These are phyloP conservation scores for Nyctanthes arbortristis DNA, from an alignment of 257 asterid species.

Conservation along the genomic window DNA sequence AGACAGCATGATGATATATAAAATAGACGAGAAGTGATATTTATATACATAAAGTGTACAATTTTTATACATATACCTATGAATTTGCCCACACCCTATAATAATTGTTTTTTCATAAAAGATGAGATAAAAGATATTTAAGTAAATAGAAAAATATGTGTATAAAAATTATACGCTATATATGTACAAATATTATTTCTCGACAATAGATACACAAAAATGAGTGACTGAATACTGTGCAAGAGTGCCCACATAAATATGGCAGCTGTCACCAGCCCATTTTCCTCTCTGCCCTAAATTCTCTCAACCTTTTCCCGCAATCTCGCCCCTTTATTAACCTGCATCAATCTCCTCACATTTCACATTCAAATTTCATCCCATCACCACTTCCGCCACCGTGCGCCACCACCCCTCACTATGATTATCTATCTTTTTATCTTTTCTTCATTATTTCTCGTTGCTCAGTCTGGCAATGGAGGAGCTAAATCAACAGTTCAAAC, in stretches of 20 bases:
- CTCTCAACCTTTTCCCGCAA: no score
- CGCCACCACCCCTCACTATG: constrained; percentile 8
- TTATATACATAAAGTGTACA: no score
- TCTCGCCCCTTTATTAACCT: constrained; percentile 3
- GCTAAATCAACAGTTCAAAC: constrained; percentile 5
- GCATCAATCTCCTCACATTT: not conserved
- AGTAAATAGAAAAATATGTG: no score
- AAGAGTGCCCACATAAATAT: not conserved
- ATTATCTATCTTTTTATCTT: constrained; percentile 8
- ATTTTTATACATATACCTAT: no score
- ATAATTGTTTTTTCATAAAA: no score
- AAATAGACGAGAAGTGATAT: not conserved
- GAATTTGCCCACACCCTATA: no score
- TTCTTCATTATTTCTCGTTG: not conserved
- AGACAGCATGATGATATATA: not conserved
- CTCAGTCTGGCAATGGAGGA: not conserved
- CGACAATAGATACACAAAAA: no score
- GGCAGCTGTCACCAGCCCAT: constrained; percentile 69
- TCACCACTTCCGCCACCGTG: not conserved
- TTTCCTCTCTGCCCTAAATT: constrained; percentile 23
- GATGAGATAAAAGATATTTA: no score
- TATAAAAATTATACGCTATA: no score
- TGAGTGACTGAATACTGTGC: no score
- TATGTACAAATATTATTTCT: no score
- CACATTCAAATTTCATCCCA: not conserved